Percentiles rank a stretch among this genome's conserved stretches.
Conservation (phyloP, 441 rosid genomes). For the Iberis amara region DNA sequence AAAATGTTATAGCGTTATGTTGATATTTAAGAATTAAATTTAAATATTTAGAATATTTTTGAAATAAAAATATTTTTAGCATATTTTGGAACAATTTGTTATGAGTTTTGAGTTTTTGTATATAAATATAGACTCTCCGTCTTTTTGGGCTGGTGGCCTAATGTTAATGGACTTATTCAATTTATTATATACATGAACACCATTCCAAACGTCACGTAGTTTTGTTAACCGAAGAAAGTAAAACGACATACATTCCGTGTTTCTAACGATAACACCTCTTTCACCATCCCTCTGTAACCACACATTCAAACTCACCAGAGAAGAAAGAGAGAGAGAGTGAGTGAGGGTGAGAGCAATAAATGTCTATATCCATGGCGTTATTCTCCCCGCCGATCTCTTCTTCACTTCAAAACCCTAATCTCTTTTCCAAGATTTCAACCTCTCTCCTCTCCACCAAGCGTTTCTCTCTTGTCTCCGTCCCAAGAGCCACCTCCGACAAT, state of each 20-base stretch:
- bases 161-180: too few relatives aligned
- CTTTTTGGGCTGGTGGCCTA: too few relatives aligned
- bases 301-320: constrained; percentile 25
- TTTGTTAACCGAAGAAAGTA: not conserved
- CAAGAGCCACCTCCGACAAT: constrained; percentile 25
- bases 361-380: constrained; percentile 32
- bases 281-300: constrained; percentile 24
- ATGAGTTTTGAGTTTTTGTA: too few relatives aligned
- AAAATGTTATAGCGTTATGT: too few relatives aligned
- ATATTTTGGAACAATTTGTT: too few relatives aligned
- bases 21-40: too few relatives aligned
- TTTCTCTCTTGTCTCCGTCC: constrained; percentile 22
- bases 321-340: not conserved
- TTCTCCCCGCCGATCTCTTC: constrained; percentile 27
- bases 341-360: constrained; percentile 12
- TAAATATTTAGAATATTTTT: too few relatives aligned
- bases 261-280: constrained; percentile 23
- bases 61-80: too few relatives aligned
- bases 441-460: constrained; percentile 24
- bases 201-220: not conserved
- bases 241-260: constrained; percentile 15
- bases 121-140: too few relatives aligned
- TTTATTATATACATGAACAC: too few relatives aligned
- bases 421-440: constrained; percentile 12
- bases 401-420: constrained; percentile 15